These are phyloP conservation scores for Pisolithus tinctorius DNA, from an alignment of 768 basidiomycete genomes.

Conservation along the genomic window DNA sequence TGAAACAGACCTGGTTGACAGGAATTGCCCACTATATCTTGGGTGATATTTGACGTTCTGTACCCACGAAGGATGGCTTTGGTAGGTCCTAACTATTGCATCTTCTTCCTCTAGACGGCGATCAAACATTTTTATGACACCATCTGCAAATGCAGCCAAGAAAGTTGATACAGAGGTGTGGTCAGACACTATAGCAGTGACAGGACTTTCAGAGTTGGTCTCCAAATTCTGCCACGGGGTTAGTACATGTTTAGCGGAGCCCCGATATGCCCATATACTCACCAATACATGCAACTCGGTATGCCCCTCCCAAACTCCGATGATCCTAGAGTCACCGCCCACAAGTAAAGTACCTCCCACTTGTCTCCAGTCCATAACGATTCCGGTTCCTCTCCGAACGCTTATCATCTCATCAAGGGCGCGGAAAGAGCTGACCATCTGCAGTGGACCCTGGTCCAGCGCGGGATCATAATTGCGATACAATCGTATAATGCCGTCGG, in stretches of 20 bases:
- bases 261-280: conserved; percentile 32
- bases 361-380: conserved; percentile 94
- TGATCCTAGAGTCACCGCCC: conserved; percentile 83
- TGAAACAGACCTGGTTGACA: conserved; percentile 73
- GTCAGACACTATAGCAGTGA: conserved; percentile 81
- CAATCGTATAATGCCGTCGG: conserved; percentile 87
- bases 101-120: conserved; percentile 80
- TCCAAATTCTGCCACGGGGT: conserved; percentile 61
- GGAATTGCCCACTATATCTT: conserved; percentile 55
- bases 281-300: conserved; percentile 76
- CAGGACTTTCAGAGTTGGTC: conserved; percentile 84
- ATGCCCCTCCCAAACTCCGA: conserved; percentile 93
- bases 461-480: conserved; percentile 87
- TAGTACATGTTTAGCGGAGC: neutral
- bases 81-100: conserved; percentile 72
- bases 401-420: conserved; percentile 75
- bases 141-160: conserved; percentile 89
- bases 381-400: conserved; percentile 69
- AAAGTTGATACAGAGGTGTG: conserved; percentile 71
- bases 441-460: conserved; percentile 63
- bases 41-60: conserved; percentile 87
- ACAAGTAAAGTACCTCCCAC: conserved; percentile 77
- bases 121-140: conserved; percentile 85
- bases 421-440: conserved; percentile 92
- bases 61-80: conserved; percentile 81